Evolutionary conservation across 805 yeast species (phyloP).

Genomic region (Pichia sporocuriosa): DNA sequence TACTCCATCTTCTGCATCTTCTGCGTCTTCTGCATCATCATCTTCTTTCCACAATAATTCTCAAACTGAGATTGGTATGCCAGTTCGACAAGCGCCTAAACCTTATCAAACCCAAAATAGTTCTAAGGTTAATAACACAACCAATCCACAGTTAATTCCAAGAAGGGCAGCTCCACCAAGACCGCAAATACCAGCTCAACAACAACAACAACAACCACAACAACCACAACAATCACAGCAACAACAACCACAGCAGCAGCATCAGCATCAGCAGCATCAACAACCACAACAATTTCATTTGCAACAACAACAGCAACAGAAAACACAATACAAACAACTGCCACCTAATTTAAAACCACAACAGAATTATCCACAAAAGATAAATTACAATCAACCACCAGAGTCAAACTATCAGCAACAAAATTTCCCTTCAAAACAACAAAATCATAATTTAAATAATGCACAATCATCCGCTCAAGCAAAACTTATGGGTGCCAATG

Average conservation of each 20-base stretch:
- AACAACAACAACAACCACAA: constrained; percentile 5
- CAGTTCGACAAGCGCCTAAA: constrained; percentile 13
- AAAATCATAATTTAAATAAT: constrained; percentile 28
- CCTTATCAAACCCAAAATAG: constrained; percentile 15
- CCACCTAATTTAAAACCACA: constrained; percentile 31
- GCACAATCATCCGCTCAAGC: constrained; percentile 21
- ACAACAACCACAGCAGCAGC: constrained; percentile 18
- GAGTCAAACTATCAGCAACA: constrained; percentile 9
- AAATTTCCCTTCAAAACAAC: constrained; percentile 25
- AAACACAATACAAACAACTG: constrained; percentile 28
- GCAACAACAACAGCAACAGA: constrained; percentile 11
- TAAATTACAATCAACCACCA: constrained; percentile 10
- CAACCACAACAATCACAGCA: constrained; percentile 7
- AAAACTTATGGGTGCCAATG: constrained; percentile 10
- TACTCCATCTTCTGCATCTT: constrained; percentile 7
- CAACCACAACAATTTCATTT: constrained; percentile 9
- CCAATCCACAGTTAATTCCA: constrained; percentile 2
- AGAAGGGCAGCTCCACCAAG: constrained; percentile 8
- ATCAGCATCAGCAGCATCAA: constrained; percentile 1
- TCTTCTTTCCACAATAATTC: not conserved
- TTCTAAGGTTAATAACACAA: too few species aligned
- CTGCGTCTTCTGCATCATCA: constrained; percentile 2
- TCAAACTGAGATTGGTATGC: constrained; percentile 4
- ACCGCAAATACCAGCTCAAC: constrained; percentile 1
- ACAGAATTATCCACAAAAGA: constrained; percentile 5